Conservation (phyloP, 2,329 filamentous ascomycete genomes). For the Fusarium compactum region DNA sequence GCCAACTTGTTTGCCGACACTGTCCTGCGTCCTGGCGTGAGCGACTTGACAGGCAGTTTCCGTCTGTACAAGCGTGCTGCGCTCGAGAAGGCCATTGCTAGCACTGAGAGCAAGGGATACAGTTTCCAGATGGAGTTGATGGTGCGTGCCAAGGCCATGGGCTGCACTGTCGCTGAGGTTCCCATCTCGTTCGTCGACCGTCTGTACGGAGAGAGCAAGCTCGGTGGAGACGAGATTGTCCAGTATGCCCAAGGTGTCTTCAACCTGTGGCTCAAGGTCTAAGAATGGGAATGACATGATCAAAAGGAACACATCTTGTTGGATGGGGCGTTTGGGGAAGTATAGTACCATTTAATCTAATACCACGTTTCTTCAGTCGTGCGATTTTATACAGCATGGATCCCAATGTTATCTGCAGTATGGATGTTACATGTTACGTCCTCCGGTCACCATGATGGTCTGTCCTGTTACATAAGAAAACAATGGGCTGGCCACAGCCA, state of each 20-base stretch:
- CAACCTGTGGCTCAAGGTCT: slow-evolving; percentile 82
- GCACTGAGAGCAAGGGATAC: slow-evolving; percentile 95
- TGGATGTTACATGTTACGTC: slow-evolving; percentile 66
- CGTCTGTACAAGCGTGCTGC: slow-evolving; percentile 92
- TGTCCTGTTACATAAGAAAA: slow-evolving; percentile 89
- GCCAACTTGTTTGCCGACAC: slow-evolving; percentile 98
- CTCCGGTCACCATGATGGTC: slow-evolving; percentile 88
- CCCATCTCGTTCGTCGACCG: slow-evolving; percentile 97
- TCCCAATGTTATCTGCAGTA: neutral
- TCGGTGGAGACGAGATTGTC: slow-evolving; percentile 94
- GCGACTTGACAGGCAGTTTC: slow-evolving; percentile 95
- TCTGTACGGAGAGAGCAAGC: slow-evolving; percentile 93
- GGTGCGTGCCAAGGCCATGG: slow-evolving; percentile 96
- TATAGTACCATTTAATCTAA: slow-evolving; percentile 50
- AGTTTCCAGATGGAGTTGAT: slow-evolving; percentile 99
- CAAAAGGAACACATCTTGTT: slow-evolving; percentile 44
- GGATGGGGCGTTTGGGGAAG: slow-evolving; percentile 50
- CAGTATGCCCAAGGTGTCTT: slow-evolving; percentile 93
- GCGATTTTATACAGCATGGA: neutral
- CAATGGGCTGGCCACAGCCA: slow-evolving; percentile 84
- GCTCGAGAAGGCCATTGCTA: slow-evolving; percentile 88
- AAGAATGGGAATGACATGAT: slow-evolving; percentile 40
- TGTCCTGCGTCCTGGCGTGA: slow-evolving; percentile 90
- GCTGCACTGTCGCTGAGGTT: slow-evolving; percentile 92
- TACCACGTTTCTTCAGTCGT: slow-evolving; percentile 46